These are phyloP conservation scores for Citrus medica DNA, from an alignment of 345 rosid genomes.

Conservation along the genomic window DNA sequence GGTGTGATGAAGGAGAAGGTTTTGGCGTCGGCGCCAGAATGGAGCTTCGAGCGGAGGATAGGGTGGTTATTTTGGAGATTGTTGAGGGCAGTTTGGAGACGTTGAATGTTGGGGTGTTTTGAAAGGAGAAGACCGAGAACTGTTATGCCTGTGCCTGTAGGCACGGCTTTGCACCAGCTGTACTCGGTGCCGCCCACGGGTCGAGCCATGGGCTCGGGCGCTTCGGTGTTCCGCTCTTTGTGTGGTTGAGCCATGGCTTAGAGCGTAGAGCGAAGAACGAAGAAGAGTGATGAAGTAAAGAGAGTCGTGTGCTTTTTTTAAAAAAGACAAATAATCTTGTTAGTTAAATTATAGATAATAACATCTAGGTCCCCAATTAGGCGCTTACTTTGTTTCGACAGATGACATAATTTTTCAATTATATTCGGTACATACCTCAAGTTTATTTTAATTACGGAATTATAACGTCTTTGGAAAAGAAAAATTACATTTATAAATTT, in stretches of 20 bases:
- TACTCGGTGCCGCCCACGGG: conserved; percentile 67
- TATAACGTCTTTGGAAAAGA: too few relatives aligned
- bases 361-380: too few relatives aligned
- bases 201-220: conserved; percentile 34
- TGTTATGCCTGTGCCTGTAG: conserved; percentile 79
- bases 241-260: not conserved
- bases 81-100: conserved; percentile 50
- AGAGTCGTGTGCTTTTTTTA: not conserved
- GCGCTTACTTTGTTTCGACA: too few relatives aligned
- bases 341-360: too few relatives aligned
- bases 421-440: too few relatives aligned
- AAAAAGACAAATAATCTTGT: too few relatives aligned
- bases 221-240: conserved; percentile 15
- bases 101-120: conserved; percentile 33
- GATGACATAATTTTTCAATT: too few relatives aligned
- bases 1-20: conserved; percentile 60
- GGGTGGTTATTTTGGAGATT: conserved; percentile 64
- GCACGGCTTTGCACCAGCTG: conserved; percentile 89
- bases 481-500: too few relatives aligned
- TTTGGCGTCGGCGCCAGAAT: conserved; percentile 35
- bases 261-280: not conserved
- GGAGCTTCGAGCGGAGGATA: conserved; percentile 70
- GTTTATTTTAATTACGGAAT: too few relatives aligned
- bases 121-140: conserved; percentile 64
- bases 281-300: not conserved